Base-by-base conservation (phyloP, 2,329 filamentous ascomycete genomes). In the Clarireedia homoeocarpa region DNA sequence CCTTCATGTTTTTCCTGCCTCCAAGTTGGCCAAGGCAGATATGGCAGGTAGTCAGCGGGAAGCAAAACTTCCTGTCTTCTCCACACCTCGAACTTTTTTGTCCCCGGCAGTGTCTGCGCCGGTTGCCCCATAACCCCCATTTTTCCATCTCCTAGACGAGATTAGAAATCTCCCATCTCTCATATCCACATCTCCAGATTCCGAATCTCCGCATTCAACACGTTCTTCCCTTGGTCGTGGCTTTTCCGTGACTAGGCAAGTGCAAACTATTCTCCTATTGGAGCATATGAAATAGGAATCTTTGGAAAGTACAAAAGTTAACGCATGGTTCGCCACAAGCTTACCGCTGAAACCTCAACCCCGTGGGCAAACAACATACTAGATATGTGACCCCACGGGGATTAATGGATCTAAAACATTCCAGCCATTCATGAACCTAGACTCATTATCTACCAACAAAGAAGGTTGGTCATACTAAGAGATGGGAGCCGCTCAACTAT, bases 11-110 rank as follows among this genome's bases (percentile, higher is more conserved):
- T 34, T 14, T 34, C 10, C 30, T 34, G 30, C 30, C 30, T 34
- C 26, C 26, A 27, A 27, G 5, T 27, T 27, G 26, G 26, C 26
- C 26, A 7, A 27, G 26, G 26, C 26, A 27, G n/a, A 20, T 20
- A 20, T 20, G 20, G 2, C 20, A 20, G 20, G 20, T 20, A 20
- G 38, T 39, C 38, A 39, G 38, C 38, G 5, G 15, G 15, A 53
- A 53, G 42, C 51, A 53, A 53, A 12, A 34, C 30, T 34, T 34
- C 30, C 51, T 44, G n/a, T 45, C n/a, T 53, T 30, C 44, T 48
- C 51, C 34, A 30, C 44, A 40, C 4, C n/a, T 27, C 15, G 24
- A 15, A 48, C 10, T 12, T 27, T 3, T n/a, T 3, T n/a, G 27
- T 40, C 34, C 44, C 48, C 39, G 44, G 38, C n/a, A 4, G n/a